Conservation (phyloP, 352 stramenopile species). For the Blastocystis sp. region DNA sequence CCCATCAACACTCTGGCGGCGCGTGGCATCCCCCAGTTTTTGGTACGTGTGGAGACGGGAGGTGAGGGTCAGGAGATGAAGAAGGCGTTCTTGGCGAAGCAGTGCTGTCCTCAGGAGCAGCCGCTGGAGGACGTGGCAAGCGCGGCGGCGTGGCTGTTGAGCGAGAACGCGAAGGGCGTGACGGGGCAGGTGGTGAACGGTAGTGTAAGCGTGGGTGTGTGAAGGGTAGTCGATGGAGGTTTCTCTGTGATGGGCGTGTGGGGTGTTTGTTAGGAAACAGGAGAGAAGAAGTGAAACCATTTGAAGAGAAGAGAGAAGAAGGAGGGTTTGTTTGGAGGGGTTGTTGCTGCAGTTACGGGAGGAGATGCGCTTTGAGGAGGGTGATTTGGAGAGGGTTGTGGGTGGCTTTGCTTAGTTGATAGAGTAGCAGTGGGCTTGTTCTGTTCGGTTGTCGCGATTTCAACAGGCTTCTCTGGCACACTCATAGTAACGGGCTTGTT, state of each 20-base stretch:
- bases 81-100: constrained; percentile 1
- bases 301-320: too few relatives aligned
- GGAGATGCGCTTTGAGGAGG: too few relatives aligned
- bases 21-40: constrained; percentile 33
- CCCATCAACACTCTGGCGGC: constrained; percentile 51
- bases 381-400: too few relatives aligned
- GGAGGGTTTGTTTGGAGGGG: too few relatives aligned
- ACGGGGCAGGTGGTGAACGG: constrained; percentile 43
- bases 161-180: neutral
- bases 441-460: too few relatives aligned
- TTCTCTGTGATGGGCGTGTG: constrained; percentile 1
- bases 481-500: too few relatives aligned
- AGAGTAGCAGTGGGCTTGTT: too few relatives aligned
- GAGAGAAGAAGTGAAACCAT: too few relatives aligned
- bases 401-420: too few relatives aligned
- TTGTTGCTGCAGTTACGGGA: too few relatives aligned
- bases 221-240: constrained; percentile 36
- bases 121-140: neutral
- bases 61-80: constrained; percentile 33
- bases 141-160: constrained; percentile 1
- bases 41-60: neutral
- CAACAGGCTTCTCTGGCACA: too few relatives aligned
- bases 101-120: neutral
- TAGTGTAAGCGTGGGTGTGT: neutral
- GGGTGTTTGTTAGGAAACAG: neutral